Evolutionary conservation across 2,329 filamentous ascomycete genomes (phyloP), one percentile per base, ranked within the genome.

Genomic region (Plenodomus biglobosus): DNA sequence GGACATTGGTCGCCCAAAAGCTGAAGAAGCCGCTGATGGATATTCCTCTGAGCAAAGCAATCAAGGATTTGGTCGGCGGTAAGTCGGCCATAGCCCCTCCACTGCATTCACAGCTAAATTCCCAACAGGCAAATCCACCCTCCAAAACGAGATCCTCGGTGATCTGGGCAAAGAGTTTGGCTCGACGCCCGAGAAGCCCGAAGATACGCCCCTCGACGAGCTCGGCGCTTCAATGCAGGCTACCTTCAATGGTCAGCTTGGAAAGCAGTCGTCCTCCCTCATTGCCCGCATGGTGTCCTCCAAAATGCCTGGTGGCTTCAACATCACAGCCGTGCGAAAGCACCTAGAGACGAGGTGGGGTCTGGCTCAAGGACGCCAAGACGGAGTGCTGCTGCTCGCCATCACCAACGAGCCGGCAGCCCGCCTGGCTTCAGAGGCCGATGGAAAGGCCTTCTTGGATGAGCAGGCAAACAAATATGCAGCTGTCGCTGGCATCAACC

Each of bases 221-320:
- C 82, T 99, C 51, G 89, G 92, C 78, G 90, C 89, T 45, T 81
- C 94, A 8, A 96, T 99, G 88, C 94, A 99, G 76, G 86, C 90
- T 39, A 97, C 92, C n/a, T 99, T 99, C 78, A 94, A 96, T 76
- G 94, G 94, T 62, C 92, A 96, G 76, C 85, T 99, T 53, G 94
- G 94, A 73, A 99, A 99, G 77, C 92, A 96, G 64, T 95, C 94
- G 0, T 87, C 89, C 44, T 95, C 92, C 2, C 83, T 99, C 48
- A 87, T 99, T 72, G 94, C 94, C 41, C 87, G 94, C 61, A 80
- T 99, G 71, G 94, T 99, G 37, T 97, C 94, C 1, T 96, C 94
- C 22, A 99, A 99, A 78, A 99, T 99, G 94, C 94, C 94, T 40
- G 94, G 92, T 78, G 94, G 94, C 54, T 99, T 99, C 84, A 99